A percentile compares a stretch with the other conserved stretches of the same genome.
Evolutionary conservation across 257 asterid genomes (phyloP).

Genomic region (Ballota nigra): DNA sequence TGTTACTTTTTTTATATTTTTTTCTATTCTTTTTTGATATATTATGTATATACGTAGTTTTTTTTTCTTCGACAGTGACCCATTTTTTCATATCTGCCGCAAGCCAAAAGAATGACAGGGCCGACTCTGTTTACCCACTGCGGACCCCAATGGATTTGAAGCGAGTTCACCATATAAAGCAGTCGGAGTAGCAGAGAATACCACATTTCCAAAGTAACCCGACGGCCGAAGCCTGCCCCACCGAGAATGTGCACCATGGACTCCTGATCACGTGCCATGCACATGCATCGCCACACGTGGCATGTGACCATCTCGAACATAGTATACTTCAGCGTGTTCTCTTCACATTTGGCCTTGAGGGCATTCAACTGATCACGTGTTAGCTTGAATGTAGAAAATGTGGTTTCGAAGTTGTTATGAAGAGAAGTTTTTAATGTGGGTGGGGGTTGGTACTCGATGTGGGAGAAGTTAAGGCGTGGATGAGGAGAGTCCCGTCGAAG

Average conservation of each 20-base stretch:
- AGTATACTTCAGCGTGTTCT: neutral
- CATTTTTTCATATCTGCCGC: too few species aligned
- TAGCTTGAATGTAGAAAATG: neutral
- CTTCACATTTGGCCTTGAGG: neutral
- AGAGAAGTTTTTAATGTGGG: neutral
- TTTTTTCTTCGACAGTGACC: too few species aligned
- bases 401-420: neutral
- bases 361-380: too few species aligned
- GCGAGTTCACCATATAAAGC: slow-evolving; percentile 16
- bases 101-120: too few species aligned
- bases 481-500: neutral
- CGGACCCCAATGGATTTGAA: neutral
- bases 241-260: neutral
- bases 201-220: slow-evolving; percentile 13
- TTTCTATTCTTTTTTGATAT: too few species aligned
- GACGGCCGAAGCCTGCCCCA: neutral
- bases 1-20: too few species aligned
- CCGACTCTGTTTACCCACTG: too few species aligned
- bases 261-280: slow-evolving; percentile 16
- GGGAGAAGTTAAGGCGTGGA: neutral
- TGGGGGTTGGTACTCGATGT: neutral
- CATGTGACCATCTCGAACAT: neutral
- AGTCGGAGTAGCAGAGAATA: slow-evolving; percentile 10
- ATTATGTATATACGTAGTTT: too few species aligned
- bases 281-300: neutral